These are phyloP conservation scores for Phytophthora litchii DNA, from an alignment of 352 stramenopile species.

Conservation along the genomic window DNA sequence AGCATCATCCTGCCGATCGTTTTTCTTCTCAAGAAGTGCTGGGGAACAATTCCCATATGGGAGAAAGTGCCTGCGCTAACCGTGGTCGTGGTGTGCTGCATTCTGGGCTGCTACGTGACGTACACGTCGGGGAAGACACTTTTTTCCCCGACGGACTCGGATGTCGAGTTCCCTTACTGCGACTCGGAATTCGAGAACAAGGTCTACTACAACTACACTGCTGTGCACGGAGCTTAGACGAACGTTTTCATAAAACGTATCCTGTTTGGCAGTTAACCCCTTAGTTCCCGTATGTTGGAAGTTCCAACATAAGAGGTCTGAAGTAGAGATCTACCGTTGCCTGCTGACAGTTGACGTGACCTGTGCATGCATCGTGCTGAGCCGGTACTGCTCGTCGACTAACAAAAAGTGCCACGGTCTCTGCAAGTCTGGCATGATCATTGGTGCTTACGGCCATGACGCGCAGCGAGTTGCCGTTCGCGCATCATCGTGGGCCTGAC, in stretches of 20 bases:
- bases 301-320: too few species aligned
- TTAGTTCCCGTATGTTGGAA: too few species aligned
- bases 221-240: conserved; percentile 20
- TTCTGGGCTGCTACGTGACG: conserved; percentile 27
- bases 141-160: conserved; percentile 23
- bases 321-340: too few species aligned
- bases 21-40: conserved; percentile 35
- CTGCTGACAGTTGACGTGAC: not conserved
- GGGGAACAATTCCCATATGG: conserved; percentile 20
- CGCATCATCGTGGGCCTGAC: conserved; percentile 22
- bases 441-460: conserved; percentile 14
- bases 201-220: conserved; percentile 36
- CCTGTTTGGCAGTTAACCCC: too few species aligned
- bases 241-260: too few species aligned
- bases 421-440: conserved; percentile 10
- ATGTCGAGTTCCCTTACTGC: conserved; percentile 28
- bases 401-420: conserved; percentile 10
- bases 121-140: conserved; percentile 30
- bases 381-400: conserved; percentile 10
- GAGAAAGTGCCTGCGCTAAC: conserved; percentile 19
- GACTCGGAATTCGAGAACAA: conserved; percentile 26
- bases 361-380: not conserved
- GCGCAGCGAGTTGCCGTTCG: conserved; percentile 18
- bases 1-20: conserved; percentile 44
- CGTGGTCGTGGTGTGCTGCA: conserved; percentile 21